A percentile compares a stretch with the other conserved stretches of the same genome.
phyloP scores from a whole-genome alignment of 1,284 basidiomycete genomes.

The Trametes sp. region DNA sequence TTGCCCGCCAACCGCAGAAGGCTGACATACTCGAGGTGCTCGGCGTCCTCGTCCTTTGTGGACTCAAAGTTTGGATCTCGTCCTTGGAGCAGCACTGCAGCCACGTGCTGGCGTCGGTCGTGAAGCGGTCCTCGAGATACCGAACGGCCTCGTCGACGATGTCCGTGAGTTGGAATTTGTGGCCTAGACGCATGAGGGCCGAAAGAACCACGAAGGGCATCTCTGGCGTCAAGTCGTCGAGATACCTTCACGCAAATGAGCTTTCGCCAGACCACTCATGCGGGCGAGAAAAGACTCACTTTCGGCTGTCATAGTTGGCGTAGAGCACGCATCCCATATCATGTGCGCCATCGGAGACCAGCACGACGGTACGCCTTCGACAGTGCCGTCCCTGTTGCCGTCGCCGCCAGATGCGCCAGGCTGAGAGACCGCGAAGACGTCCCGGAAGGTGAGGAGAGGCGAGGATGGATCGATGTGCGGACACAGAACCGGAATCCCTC shows the following conservation, averaged over 20 bases:
- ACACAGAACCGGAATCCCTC: too few relatives aligned
- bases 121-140: background rate
- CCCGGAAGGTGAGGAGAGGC: too few relatives aligned
- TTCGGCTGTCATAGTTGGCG: background rate
- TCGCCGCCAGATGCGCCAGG: background rate
- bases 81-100: background rate
- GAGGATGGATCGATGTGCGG: too few relatives aligned
- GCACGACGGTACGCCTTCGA: background rate
- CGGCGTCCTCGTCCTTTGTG: too few relatives aligned
- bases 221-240: background rate
- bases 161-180: constrained; percentile 11
- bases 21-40: too few relatives aligned
- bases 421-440: background rate
- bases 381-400: background rate
- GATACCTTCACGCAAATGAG: background rate
- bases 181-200: constrained; percentile 5
- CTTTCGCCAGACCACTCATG: too few relatives aligned
- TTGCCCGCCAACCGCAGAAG: too few relatives aligned
- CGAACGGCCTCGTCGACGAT: constrained; percentile 3
- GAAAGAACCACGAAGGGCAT: constrained; percentile 1
- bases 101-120: background rate
- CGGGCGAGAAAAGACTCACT: background rate
- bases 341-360: background rate
- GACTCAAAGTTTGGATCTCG: too few relatives aligned
- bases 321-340: background rate